Evolutionary conservation across 192 early-diverging fungal genomes (phyloP), one percentile per base, ranked within the genome.

Genomic region (Podila verticillata): DNA sequence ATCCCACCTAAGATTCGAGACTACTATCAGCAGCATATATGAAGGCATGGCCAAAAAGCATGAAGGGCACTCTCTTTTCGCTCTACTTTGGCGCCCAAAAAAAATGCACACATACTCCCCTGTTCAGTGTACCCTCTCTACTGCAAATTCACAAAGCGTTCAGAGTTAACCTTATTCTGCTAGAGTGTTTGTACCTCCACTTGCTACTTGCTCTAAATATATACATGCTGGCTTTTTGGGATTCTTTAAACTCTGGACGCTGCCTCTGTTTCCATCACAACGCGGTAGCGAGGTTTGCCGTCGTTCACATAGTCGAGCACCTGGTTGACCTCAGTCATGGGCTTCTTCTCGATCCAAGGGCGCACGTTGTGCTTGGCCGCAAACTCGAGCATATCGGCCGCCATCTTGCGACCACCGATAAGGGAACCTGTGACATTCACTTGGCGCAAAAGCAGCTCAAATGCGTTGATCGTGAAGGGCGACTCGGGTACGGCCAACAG

Each of bases 361-460:
- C 84, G 82, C 31, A 96, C 88, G 48, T 87, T 83, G 48, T 88
- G 81, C 82, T 92, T 66, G 54, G 84, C 85, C 2, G 93, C 90
- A 66, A 93, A 87, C 56, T 87, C 85, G 19, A 96, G 75, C 83
- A 93, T 93, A 70, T 94, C 87, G 15, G 82, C 72, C 29, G 92
- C 66, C n/a, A 88, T 86, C n/a, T 85, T 69, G 58, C 73, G 54
- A 19, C 87, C 82, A 47, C 92, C 95, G 58, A 94, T 88, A 59
- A 91, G 80, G 4, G 93, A 95, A 15, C 92, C 93, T 4, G 75
- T 86, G 13, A 91, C 84, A 9, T 72, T 74, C 4, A 90, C 83
- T 47, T 89, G 74, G 58, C 78, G 79, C 22, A 51, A 58, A n/a
- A 92, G 62, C 48, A 95, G 70, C 19, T 75, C 69, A 9, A 47